phyloP scores from a whole-genome alignment of 2,329 filamentous ascomycete species.

The Tolypocladium ophioglossoides region DNA sequence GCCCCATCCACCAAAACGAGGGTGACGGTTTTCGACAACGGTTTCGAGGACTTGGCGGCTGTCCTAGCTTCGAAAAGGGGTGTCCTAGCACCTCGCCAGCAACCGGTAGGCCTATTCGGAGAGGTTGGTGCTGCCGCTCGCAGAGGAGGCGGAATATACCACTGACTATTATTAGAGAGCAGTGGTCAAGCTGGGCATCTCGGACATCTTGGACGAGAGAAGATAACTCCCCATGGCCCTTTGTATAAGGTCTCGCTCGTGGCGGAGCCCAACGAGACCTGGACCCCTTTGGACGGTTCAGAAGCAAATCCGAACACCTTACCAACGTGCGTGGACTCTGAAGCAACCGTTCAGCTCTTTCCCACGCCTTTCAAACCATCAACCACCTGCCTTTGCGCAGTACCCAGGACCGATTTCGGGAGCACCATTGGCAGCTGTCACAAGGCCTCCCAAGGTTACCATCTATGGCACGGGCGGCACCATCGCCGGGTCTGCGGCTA shows the following conservation, averaged over 20 bases:
- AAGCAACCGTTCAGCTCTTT: neutral
- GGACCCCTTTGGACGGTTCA: neutral
- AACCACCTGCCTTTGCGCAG: neutral
- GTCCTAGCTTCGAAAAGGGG: neutral
- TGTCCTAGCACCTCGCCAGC: neutral
- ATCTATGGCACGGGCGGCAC: constrained; percentile 49
- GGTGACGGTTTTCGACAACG: no score
- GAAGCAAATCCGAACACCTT: neutral
- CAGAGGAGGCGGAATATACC: neutral
- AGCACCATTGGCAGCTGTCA: neutral
- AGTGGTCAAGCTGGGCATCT: neutral
- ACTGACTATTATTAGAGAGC: neutral
- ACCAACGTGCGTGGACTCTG: neutral
- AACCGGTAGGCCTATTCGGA: neutral
- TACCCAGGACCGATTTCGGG: neutral
- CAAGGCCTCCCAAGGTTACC: constrained; percentile 35
- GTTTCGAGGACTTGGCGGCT: neutral
- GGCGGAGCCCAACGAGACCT: neutral
- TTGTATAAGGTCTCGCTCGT: neutral
- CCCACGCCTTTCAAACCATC: neutral
- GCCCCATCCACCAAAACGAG: no score
- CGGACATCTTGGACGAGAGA: neutral
- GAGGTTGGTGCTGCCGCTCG: neutral
- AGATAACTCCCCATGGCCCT: neutral
- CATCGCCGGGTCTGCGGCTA: constrained; percentile 42